Conservation (phyloP, 768 basidiomycete species). For the Candolleomyces aberdarensis region DNA sequence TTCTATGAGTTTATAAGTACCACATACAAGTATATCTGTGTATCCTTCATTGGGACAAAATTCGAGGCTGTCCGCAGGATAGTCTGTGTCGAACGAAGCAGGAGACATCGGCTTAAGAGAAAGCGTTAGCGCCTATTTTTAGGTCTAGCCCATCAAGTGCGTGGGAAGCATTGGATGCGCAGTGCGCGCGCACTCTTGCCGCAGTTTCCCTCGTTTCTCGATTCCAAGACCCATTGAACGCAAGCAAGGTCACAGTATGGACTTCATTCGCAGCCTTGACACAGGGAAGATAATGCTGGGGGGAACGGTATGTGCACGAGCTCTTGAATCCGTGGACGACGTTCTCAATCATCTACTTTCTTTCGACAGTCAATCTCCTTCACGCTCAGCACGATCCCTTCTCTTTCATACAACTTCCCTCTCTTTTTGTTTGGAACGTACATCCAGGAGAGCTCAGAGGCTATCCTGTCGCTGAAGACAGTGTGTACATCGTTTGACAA, state of each 20-base stretch:
- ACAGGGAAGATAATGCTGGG: slow-evolving; percentile 64
- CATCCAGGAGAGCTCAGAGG: slow-evolving; percentile 67
- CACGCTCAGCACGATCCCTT: slow-evolving; percentile 47
- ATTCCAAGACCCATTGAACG: not conserved
- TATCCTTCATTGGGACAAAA: slow-evolving; percentile 74
- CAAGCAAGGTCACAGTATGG: slow-evolving; percentile 35
- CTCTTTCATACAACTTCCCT: slow-evolving; percentile 78
- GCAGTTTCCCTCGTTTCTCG: not conserved
- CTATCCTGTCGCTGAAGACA: slow-evolving; percentile 57
- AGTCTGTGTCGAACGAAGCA: slow-evolving; percentile 55
- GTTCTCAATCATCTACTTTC: not conserved
- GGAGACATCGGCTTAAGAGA: not conserved
- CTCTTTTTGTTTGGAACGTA: slow-evolving; percentile 77
- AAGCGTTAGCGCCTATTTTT: not conserved
- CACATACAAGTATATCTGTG: slow-evolving; percentile 73
- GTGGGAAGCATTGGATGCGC: not conserved
- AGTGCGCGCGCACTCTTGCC: not conserved
- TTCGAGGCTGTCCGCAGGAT: slow-evolving; percentile 88
- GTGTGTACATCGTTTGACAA: slow-evolving; percentile 33
- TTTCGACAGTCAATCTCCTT: slow-evolving; percentile 58
- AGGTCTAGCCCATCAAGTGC: not conserved
- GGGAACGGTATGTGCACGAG: slow-evolving; percentile 50
- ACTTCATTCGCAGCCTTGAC: slow-evolving; percentile 70
- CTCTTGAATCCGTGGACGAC: not conserved
- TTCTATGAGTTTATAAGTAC: slow-evolving; percentile 82